phyloP scores from a whole-genome alignment of 495 filamentous ascomycete genomes.

The Margaritispora aquatica region DNA sequence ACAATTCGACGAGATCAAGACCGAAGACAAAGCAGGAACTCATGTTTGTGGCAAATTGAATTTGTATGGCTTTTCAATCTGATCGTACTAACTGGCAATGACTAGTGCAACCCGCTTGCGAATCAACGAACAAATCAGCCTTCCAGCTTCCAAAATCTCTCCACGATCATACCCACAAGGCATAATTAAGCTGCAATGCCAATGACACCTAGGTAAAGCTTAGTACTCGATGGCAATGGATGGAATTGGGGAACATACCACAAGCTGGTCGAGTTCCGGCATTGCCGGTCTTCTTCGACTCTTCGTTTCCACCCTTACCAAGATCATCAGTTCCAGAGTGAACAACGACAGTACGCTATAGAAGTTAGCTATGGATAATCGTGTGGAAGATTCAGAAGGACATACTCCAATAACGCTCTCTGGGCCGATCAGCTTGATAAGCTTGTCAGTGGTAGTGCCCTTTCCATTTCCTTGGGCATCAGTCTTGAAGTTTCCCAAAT shows the following conservation, averaged over 20 bases:
- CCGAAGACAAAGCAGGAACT: too few species aligned
- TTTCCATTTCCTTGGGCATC: conserved; percentile 83
- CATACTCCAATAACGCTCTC: conserved; percentile 93
- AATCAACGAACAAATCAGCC: neutral
- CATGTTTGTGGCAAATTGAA: too few species aligned
- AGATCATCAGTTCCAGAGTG: conserved; percentile 95
- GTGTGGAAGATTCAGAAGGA: conserved; percentile 9
- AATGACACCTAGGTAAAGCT: conserved; percentile 70
- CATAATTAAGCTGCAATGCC: conserved; percentile 61
- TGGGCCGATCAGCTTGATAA: conserved; percentile 90
- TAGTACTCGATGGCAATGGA: too few species aligned
- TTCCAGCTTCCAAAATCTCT: neutral
- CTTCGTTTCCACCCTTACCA: conserved; percentile 79
- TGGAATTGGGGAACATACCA: conserved; percentile 58
- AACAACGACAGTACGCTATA: conserved; percentile 86
- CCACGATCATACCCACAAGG: neutral
- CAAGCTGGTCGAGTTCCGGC: conserved; percentile 89
- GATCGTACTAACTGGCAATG: neutral
- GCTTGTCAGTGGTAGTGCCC: conserved; percentile 66
- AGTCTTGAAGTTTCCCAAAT: conserved; percentile 94
- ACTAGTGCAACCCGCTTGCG: neutral
- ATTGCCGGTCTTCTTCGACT: conserved; percentile 97
- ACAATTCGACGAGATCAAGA: too few species aligned
- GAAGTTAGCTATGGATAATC: conserved; percentile 11
- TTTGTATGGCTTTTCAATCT: neutral